Conservation (phyloP, 306 rosid genomes). For the Coriaria nepalensis region DNA sequence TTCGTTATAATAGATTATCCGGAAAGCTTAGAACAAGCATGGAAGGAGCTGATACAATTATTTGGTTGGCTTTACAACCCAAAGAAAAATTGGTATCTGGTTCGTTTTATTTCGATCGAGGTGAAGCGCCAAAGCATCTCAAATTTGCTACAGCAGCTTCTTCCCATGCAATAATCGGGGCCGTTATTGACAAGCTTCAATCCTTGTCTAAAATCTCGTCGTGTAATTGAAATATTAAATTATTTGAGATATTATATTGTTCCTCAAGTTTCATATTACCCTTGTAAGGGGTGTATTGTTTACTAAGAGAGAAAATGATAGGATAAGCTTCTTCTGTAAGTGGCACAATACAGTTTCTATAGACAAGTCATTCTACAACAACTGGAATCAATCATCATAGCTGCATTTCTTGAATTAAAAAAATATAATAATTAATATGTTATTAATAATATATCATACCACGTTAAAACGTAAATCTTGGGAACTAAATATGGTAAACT, state of each 20-base stretch:
- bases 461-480: too few species aligned
- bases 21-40: constrained; percentile 77
- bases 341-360: too few species aligned
- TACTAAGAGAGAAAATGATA: background rate
- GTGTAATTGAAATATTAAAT: constrained; percentile 2
- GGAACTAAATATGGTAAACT: too few species aligned
- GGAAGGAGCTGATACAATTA: constrained; percentile 78
- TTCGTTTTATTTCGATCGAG: constrained; percentile 81
- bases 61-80: constrained; percentile 73
- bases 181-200: constrained; percentile 31
- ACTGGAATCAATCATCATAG: too few species aligned
- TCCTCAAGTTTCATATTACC: too few species aligned
- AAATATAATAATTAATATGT: too few species aligned
- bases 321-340: background rate
- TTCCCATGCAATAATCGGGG: constrained; percentile 45
- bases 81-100: constrained; percentile 65
- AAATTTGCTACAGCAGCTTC: constrained; percentile 42
- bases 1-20: constrained; percentile 31
- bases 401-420: too few species aligned
- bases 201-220: constrained; percentile 35
- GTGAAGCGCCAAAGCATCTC: constrained; percentile 73
- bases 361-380: too few species aligned
- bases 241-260: too few species aligned
- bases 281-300: too few species aligned
- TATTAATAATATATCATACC: too few species aligned